Conservation (phyloP, 163 green algal species). For the Scenedesmus sp. region DNA sequence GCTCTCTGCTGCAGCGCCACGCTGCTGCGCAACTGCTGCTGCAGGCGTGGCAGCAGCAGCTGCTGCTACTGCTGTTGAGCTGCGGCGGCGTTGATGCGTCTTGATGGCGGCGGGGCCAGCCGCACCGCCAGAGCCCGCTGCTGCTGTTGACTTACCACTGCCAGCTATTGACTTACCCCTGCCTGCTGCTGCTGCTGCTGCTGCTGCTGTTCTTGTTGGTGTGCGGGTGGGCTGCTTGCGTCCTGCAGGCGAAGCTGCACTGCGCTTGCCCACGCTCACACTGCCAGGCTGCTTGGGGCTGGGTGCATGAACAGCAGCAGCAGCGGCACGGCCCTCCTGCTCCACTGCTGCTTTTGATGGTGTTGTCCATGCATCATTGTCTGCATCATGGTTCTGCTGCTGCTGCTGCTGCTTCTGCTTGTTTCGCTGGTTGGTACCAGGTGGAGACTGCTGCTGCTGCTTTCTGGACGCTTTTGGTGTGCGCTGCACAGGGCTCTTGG, state of each 20-base stretch:
- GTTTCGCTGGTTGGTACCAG: background rate
- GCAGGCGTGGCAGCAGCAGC: background rate
- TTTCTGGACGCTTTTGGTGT: background rate
- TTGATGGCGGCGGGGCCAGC: conserved; percentile 11
- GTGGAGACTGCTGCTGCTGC: conserved; percentile 1
- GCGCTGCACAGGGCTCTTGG: background rate
- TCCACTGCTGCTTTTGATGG: background rate
- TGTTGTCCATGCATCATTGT: background rate
- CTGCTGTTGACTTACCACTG: conserved; percentile 12
- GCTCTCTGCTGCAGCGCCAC: conserved; percentile 11
- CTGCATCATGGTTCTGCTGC: background rate
- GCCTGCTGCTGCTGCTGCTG: conserved; percentile 40
- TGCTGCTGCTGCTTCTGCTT: background rate
- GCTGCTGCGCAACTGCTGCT: background rate
- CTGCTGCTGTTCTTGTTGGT: background rate
- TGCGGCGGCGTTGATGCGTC: conserved; percentile 38
- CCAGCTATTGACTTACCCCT: background rate
- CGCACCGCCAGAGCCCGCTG: conserved; percentile 8
- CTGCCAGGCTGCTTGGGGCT: background rate
- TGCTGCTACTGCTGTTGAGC: conserved; percentile 10
- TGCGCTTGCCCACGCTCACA: background rate
- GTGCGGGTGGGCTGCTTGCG: background rate
- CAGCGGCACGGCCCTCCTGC: background rate
- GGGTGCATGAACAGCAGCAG: background rate
- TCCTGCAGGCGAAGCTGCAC: background rate